Evolutionary conservation across 148 eudicot genomes (phyloP).

Genomic region (Fagopyrum esculentum): DNA sequence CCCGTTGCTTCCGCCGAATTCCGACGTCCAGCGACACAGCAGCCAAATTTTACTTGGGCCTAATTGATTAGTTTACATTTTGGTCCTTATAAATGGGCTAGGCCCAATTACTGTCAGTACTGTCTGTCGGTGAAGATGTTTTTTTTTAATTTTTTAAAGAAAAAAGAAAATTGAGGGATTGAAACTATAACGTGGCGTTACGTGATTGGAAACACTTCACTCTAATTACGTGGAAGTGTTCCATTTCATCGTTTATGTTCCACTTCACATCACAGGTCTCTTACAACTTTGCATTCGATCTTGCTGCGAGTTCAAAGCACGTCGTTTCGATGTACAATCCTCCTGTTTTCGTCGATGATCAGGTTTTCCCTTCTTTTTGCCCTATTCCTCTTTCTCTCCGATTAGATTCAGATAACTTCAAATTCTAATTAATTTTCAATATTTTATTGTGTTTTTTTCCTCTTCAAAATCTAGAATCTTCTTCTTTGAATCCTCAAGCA

Average conservation of each 20-base stretch:
- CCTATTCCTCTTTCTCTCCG: neutral
- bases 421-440: neutral
- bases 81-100: neutral
- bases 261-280: neutral
- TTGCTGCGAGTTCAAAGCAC: neutral
- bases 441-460: neutral
- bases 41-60: neutral
- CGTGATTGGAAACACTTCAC: neutral
- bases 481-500: neutral
- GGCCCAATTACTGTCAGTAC: neutral
- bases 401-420: constrained; percentile 2
- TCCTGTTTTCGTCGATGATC: neutral
- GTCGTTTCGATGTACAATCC: neutral
- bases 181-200: neutral
- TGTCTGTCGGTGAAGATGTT: neutral
- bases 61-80: neutral
- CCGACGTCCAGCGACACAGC: neutral
- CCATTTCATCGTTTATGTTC: neutral
- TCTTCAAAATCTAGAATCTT: neutral
- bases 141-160: neutral
- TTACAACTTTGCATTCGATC: neutral
- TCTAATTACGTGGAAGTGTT: constrained; percentile 2
- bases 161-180: neutral
- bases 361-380: neutral
- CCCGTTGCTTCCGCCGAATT: neutral